phyloP scores from a whole-genome alignment of 495 filamentous ascomycete species.

The Tuber magnatum region DNA sequence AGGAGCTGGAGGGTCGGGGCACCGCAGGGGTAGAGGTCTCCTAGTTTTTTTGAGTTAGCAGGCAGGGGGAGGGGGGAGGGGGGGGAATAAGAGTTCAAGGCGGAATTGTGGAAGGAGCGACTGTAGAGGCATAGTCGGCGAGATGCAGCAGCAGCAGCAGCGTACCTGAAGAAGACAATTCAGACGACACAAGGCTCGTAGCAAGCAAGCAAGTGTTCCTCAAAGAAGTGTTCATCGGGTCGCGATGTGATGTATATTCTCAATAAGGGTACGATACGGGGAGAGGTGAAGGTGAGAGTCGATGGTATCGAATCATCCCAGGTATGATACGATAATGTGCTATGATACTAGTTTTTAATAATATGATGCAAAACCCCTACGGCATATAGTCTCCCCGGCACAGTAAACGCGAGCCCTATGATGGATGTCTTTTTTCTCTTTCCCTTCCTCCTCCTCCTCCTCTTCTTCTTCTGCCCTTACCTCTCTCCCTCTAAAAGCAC shows the following conservation, averaged over 20 bases:
- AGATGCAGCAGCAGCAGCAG: neutral
- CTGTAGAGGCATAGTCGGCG: neutral
- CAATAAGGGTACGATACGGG: neutral
- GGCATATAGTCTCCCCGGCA: neutral
- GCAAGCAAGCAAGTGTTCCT: constrained; percentile 3
- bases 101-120: neutral
- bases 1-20: neutral
- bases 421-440: no score
- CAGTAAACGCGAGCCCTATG: neutral
- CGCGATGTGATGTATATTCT: neutral
- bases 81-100: neutral
- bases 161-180: constrained; percentile 4
- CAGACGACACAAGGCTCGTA: constrained; percentile 3
- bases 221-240: neutral
- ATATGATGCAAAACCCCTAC: neutral
- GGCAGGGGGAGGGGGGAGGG: no score
- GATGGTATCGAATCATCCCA: neutral
- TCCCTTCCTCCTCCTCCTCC: neutral
- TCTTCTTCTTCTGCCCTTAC: neutral
- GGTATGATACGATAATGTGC: neutral
- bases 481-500: neutral
- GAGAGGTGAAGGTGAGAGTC: neutral
- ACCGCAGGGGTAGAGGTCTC: constrained; percentile 4
- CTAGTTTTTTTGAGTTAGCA: neutral
- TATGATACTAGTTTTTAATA: neutral